Evolutionary conservation across 352 stramenopile genomes (phyloP).

Genomic region (Phytophthora pini): DNA sequence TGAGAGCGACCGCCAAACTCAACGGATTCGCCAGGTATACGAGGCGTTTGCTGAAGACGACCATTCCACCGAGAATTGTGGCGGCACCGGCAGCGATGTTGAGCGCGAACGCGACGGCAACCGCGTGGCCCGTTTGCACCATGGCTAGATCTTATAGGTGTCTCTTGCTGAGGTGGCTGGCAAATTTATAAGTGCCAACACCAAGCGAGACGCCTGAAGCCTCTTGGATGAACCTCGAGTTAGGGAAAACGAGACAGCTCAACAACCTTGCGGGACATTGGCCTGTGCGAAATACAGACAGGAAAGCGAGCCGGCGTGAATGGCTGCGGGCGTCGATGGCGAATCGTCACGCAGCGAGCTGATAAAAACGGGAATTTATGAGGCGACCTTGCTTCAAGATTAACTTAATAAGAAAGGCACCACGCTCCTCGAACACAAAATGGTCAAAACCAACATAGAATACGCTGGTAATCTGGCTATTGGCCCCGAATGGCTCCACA

Average conservation of each 20-base stretch:
- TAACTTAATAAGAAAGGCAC: neutral
- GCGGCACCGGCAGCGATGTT: constrained; percentile 10
- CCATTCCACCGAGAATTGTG: constrained; percentile 50
- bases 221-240: neutral
- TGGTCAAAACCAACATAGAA: neutral
- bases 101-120: neutral
- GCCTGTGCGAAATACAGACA: neutral
- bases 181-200: neutral
- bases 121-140: neutral
- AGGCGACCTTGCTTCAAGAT: neutral
- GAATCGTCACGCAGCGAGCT: neutral
- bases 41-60: constrained; percentile 52
- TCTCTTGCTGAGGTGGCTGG: neutral
- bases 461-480: neutral
- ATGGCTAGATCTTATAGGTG: neutral
- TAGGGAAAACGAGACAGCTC: neutral
- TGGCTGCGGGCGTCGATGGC: neutral
- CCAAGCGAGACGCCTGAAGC: no score
- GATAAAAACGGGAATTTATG: no score
- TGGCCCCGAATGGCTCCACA: neutral
- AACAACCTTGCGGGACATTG: neutral
- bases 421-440: neutral
- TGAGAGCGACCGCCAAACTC: constrained; percentile 81
- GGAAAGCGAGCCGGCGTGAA: neutral
- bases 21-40: constrained; percentile 42